These are phyloP conservation scores for Rubus parviflorus DNA, from an alignment of 306 rosid genomes.

Conservation along the genomic window DNA sequence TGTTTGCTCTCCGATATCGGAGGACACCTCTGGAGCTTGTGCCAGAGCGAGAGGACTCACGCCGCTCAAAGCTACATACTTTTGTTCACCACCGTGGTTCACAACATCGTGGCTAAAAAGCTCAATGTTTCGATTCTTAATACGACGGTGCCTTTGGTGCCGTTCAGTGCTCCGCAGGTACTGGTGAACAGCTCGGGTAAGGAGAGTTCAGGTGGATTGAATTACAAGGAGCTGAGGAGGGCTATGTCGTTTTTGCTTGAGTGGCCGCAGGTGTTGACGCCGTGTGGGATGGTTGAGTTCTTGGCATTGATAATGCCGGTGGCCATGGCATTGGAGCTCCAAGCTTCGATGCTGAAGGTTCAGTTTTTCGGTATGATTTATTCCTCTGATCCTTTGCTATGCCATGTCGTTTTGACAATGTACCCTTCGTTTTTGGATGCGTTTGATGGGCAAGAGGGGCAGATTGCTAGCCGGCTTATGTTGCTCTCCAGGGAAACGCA, in stretches of 20 bases:
- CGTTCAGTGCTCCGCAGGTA: conserved; percentile 62
- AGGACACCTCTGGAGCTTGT: conserved; percentile 82
- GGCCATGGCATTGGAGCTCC: conserved; percentile 77
- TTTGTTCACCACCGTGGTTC: conserved; percentile 62
- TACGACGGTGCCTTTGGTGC: conserved; percentile 61
- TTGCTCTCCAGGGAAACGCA: conserved; percentile 71
- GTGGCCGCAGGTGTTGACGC: conserved; percentile 82
- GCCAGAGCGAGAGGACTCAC: conserved; percentile 93
- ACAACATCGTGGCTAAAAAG: conserved; percentile 49
- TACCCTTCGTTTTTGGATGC: conserved; percentile 64
- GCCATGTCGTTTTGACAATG: conserved; percentile 84
- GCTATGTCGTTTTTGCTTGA: conserved; percentile 85
- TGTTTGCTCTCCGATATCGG: conserved; percentile 73
- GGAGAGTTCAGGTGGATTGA: conserved; percentile 39
- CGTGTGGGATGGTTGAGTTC: conserved; percentile 87
- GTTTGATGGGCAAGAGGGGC: conserved; percentile 76
- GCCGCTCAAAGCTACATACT: conserved; percentile 76
- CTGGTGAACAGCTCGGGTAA: conserved; percentile 30
- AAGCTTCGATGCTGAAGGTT: conserved; percentile 86
- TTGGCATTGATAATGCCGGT: conserved; percentile 64
- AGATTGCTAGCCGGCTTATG: conserved; percentile 61
- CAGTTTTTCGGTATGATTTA: conserved; percentile 85
- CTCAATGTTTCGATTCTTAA: conserved; percentile 60
- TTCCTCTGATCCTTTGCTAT: conserved; percentile 75
- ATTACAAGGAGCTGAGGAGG: conserved; percentile 75